A percentile compares a stretch with the other conserved stretches of the same genome.
These are phyloP conservation scores for Akebia trifoliata DNA, from an alignment of 164 flowering plant genomes.

Conservation along the genomic window DNA sequence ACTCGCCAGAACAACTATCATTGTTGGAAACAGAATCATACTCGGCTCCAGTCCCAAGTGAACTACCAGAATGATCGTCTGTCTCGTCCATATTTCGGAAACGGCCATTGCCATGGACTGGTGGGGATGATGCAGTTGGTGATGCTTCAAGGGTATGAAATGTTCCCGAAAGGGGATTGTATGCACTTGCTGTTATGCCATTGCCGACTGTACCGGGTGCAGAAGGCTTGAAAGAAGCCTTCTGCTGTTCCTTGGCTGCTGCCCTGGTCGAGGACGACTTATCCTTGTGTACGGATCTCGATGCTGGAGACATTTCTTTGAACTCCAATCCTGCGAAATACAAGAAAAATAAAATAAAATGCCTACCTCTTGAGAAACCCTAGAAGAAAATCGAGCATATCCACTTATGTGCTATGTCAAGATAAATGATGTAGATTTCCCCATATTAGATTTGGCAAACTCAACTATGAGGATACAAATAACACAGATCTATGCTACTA, in stretches of 20 bases:
- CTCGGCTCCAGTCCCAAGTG: constrained; percentile 53
- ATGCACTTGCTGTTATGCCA: constrained; percentile 62
- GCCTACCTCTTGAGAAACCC: too few relatives aligned
- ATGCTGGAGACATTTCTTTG: constrained; percentile 90
- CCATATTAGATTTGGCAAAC: too few relatives aligned
- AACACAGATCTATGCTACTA: too few relatives aligned
- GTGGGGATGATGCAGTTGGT: constrained; percentile 37
- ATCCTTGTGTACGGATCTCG: constrained; percentile 73
- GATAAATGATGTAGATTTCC: too few relatives aligned
- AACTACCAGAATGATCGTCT: constrained; percentile 61
- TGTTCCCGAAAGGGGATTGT: constrained; percentile 74
- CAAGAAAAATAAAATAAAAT: too few relatives aligned
- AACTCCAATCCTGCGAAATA: too few relatives aligned
- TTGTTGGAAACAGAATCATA: constrained; percentile 84
- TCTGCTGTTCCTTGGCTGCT: constrained; percentile 60
- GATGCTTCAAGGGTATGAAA: constrained; percentile 69
- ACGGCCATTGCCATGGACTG: constrained; percentile 56
- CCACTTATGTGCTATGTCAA: too few relatives aligned
- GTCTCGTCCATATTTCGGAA: constrained; percentile 72
- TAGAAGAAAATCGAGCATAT: too few relatives aligned
- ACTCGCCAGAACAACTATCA: constrained; percentile 91
- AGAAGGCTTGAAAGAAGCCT: constrained; percentile 52
- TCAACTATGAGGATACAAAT: too few relatives aligned
- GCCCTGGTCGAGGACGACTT: constrained; percentile 44
- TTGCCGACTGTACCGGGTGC: constrained; percentile 38